Percentiles rank a stretch among this genome's conserved stretches.
Conservation (phyloP, 106 monocot genomes). For the Dioscorea zingiberensis region DNA sequence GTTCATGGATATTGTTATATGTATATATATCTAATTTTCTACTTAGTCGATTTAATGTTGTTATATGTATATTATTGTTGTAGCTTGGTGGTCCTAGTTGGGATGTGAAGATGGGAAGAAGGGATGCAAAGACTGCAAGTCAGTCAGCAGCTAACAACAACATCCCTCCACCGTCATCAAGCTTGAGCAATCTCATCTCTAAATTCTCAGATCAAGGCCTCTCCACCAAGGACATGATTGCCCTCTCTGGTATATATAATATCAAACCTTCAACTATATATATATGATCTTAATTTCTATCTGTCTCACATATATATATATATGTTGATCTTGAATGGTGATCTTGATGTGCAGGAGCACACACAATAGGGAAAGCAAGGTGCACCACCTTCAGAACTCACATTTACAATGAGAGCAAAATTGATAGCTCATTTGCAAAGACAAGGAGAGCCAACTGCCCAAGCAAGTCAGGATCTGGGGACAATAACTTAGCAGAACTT, state of each 20-base stretch:
- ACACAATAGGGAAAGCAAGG: constrained; percentile 21
- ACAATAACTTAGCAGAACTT: constrained; percentile 8
- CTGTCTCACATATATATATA: not conserved
- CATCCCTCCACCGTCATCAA: constrained; percentile 19
- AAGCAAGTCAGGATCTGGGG: not conserved
- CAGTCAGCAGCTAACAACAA: constrained; percentile 13
- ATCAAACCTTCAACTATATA: not conserved
- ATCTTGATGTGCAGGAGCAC: constrained; percentile 7
- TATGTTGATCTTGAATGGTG: too few species aligned
- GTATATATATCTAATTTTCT: too few species aligned
- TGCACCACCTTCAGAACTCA: constrained; percentile 11
- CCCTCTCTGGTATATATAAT: constrained; percentile 13
- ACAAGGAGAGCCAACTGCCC: not conserved
- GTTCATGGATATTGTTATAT: not conserved
- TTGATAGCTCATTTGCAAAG: constrained; percentile 13
- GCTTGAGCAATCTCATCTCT: constrained; percentile 18
- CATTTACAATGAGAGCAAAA: constrained; percentile 27
- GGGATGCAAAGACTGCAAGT: constrained; percentile 22
- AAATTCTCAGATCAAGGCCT: constrained; percentile 18
- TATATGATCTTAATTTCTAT: not conserved
- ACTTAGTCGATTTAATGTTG: not conserved
- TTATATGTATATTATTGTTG: not conserved
- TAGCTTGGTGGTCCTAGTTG: constrained; percentile 32
- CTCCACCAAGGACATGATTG: constrained; percentile 18
- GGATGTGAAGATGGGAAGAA: constrained; percentile 29